Evolutionary conservation across 352 stramenopile genomes (phyloP).

Genomic region (Pythium sukuiense): DNA sequence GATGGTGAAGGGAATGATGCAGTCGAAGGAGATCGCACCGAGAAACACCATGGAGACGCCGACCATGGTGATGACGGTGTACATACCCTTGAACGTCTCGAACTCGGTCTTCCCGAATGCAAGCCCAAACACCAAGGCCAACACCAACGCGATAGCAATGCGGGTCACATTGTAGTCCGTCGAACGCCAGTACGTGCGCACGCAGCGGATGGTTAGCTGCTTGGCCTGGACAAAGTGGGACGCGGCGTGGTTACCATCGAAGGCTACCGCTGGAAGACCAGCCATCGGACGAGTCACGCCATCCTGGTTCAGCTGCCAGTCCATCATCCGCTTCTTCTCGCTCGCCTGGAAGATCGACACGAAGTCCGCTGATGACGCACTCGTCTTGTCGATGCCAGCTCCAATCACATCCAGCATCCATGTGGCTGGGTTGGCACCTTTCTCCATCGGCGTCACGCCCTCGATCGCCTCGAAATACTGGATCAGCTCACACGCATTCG

Average conservation of each 20-base stretch:
- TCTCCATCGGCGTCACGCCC: slow-evolving; percentile 43
- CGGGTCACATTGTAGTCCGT: slow-evolving; percentile 88
- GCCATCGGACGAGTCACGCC: slow-evolving; percentile 36
- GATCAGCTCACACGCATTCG: slow-evolving; percentile 36
- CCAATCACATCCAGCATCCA: slow-evolving; percentile 75
- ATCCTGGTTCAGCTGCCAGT: slow-evolving; percentile 27
- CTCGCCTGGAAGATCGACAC: slow-evolving; percentile 39
- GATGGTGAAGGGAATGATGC: slow-evolving; percentile 73
- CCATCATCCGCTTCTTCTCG: slow-evolving; percentile 25
- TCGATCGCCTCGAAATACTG: slow-evolving; percentile 75
- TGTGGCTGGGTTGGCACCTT: slow-evolving; percentile 57
- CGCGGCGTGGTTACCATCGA: slow-evolving; percentile 24
- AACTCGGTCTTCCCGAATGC: slow-evolving; percentile 59
- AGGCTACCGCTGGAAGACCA: slow-evolving; percentile 30
- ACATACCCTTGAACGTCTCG: slow-evolving; percentile 51
- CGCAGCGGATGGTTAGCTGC: slow-evolving; percentile 54
- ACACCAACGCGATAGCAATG: slow-evolving; percentile 64
- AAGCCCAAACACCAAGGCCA: slow-evolving; percentile 79
- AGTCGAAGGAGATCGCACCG: slow-evolving; percentile 76
- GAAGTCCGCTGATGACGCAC: slow-evolving; percentile 28
- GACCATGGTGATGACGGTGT: slow-evolving; percentile 74
- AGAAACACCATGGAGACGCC: slow-evolving; percentile 87
- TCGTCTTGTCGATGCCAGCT: slow-evolving; percentile 35
- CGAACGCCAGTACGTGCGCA: slow-evolving; percentile 67
- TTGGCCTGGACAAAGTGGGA: slow-evolving; percentile 35